Evolutionary conservation across 176 grass and related monocot species (phyloP).

Genomic region (Avena insularis): DNA sequence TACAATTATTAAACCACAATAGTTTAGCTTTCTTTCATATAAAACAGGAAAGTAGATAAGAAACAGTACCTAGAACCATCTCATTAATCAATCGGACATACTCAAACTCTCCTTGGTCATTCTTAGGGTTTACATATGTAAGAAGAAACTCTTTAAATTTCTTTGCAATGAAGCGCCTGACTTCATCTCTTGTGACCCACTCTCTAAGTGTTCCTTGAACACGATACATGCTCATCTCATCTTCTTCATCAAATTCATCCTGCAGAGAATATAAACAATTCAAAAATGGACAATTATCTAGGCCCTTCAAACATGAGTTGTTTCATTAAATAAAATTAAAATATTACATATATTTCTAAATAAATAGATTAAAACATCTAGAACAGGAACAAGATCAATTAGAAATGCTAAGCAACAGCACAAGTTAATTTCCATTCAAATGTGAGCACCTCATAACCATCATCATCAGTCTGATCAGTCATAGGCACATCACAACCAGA

Average conservation of each 20-base stretch:
- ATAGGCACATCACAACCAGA: conserved; percentile 80
- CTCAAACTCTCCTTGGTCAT: conserved; percentile 92
- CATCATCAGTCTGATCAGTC: conserved; percentile 93
- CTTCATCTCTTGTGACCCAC: conserved; percentile 98
- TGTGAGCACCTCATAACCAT: conserved; percentile 78
- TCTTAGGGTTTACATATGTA: conserved; percentile 96
- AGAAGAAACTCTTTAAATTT: conserved; percentile 99
- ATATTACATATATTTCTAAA: not conserved
- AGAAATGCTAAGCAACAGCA: conserved; percentile 31
- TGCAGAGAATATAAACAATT: conserved; percentile 44
- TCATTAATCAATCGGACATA: conserved; percentile 94
- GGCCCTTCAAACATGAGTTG: not conserved
- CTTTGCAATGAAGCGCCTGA: conserved; percentile 92
- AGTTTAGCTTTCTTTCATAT: not conserved
- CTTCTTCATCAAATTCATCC: conserved; percentile 98
- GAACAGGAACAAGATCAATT: not conserved
- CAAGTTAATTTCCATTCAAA: conserved; percentile 32
- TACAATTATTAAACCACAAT: conserved; percentile 8
- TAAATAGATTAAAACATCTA: not conserved
- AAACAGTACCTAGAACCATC: conserved; percentile 88
- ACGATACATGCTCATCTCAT: conserved; percentile 95
- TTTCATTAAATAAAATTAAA: not conserved
- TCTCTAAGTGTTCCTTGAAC: conserved; percentile 94
- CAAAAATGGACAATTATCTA: not conserved
- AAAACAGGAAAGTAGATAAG: not conserved